Evolutionary conservation across 345 rosid species (phyloP).

Genomic region (Murraya koenigii): DNA sequence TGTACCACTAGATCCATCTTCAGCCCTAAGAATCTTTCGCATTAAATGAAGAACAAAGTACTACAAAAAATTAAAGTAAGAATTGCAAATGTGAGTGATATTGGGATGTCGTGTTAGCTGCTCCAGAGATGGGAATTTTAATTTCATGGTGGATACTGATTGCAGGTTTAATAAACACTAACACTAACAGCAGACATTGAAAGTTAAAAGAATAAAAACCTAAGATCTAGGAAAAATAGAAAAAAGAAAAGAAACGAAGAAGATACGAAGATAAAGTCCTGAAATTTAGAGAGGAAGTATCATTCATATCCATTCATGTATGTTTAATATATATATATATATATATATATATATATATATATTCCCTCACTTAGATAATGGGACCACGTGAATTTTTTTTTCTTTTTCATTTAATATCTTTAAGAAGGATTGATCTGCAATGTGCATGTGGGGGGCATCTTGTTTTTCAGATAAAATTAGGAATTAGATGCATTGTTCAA

Average conservation of each 20-base stretch:
- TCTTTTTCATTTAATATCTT: background rate
- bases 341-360: too few relatives aligned
- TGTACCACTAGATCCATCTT: constrained; percentile 37
- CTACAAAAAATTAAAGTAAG: constrained; percentile 7
- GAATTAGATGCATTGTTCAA: too few relatives aligned
- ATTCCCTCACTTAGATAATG: background rate
- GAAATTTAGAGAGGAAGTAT: background rate
- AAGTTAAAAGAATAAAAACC: constrained; percentile 1
- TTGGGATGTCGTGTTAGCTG: background rate
- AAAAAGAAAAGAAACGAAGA: too few relatives aligned
- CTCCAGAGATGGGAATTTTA: background rate
- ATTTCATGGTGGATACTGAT: background rate
- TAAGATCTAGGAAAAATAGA: background rate
- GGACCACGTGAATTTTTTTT: background rate
- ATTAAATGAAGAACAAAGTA: background rate
- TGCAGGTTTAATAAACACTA: background rate
- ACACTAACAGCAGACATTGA: background rate
- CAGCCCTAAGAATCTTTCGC: constrained; percentile 16
- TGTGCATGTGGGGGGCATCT: background rate
- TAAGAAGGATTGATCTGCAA: background rate
- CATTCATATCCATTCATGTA: background rate
- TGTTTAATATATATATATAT: too few relatives aligned
- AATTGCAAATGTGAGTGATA: background rate
- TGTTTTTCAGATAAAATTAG: too few relatives aligned
- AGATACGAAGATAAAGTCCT: background rate